Conservation (phyloP, 257 asterid genomes). For the Gentiana dahurica region DNA sequence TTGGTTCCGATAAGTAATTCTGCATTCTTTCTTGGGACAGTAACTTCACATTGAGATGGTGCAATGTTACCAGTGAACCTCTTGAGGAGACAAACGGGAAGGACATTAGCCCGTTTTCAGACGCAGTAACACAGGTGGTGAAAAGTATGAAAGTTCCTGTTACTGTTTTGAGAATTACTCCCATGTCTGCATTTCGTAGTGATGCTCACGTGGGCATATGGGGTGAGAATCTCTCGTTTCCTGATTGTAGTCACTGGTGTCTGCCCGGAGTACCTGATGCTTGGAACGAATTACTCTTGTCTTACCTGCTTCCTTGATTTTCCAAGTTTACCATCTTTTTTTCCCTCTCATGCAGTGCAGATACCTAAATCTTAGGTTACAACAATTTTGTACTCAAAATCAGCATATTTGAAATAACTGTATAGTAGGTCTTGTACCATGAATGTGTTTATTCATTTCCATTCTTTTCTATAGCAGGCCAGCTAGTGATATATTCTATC, state of each 20-base stretch:
- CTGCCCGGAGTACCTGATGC: constrained; percentile 70
- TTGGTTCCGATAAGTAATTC: too few species aligned
- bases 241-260: constrained; percentile 88
- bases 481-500: too few species aligned
- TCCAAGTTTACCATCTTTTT: too few species aligned
- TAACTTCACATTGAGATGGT: constrained; percentile 37
- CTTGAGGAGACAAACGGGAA: constrained; percentile 37
- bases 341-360: too few species aligned
- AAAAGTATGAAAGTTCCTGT: constrained; percentile 51
- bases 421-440: too few species aligned
- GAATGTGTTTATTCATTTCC: too few species aligned
- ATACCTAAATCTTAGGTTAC: neutral
- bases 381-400: too few species aligned
- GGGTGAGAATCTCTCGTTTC: constrained; percentile 51
- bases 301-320: constrained; percentile 26
- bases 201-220: constrained; percentile 84
- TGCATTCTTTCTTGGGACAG: constrained; percentile 17
- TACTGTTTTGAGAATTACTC: constrained; percentile 51
- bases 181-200: constrained; percentile 59
- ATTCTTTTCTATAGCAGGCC: too few species aligned
- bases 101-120: constrained; percentile 48
- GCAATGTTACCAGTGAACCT: constrained; percentile 54
- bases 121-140: constrained; percentile 35
- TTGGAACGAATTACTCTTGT: constrained; percentile 59
- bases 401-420: too few species aligned